Base-by-base conservation (phyloP, 2,329 filamentous ascomycete species). In the Zymoseptoria crescenta region DNA sequence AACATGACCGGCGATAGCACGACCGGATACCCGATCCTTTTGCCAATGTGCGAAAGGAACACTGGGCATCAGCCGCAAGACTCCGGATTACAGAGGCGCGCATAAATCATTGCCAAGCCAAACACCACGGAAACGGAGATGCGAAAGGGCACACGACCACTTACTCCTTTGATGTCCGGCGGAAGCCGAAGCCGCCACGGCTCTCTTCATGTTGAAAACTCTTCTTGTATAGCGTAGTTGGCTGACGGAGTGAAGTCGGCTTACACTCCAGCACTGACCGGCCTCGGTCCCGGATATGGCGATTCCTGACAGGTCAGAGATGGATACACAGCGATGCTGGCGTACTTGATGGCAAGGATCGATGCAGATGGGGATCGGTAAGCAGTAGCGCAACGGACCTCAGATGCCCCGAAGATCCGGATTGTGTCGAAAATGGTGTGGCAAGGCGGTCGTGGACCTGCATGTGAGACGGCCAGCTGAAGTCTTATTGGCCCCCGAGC, bases 61-160 rank as follows among this genome's bases (percentile, higher is more conserved):
- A 45, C 35, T n/a, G 35, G 35, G 35, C 50, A 55, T 48, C 28
- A 56, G 59, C 59, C 59, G 59, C 48, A 30, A 10, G 8, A 54
- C 55, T 59, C 58, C 60, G 60, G 52, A 10, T 20, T 29, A 49
- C 49, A 27, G 52, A 55, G 55, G 57, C 57, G 52, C 41, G 52
- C 55, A 53, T 45, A 35, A 52, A 35, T 24, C 49, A 41, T 52
- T 52, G 60, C 58, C 56, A 62, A 57, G 58, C 35, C 45, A 53
- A 52, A 56, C 51, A 50, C 51, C 41, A 60, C 56, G 30, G 57
- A 55, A 55, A 53, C 21, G 30, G 41, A 45, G 48, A 28, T 56
- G 49, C 20, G 49, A 21, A 51, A 28, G 52, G 56, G 56, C 60
- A 58, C 58, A 58, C 58, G 60, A 60, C 53, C 58, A 62, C 60